A percentile compares a stretch with the other conserved stretches of the same genome.
Evolutionary conservation across 2,329 filamentous ascomycete genomes (phyloP).

Genomic region (Orbilia quercus): DNA sequence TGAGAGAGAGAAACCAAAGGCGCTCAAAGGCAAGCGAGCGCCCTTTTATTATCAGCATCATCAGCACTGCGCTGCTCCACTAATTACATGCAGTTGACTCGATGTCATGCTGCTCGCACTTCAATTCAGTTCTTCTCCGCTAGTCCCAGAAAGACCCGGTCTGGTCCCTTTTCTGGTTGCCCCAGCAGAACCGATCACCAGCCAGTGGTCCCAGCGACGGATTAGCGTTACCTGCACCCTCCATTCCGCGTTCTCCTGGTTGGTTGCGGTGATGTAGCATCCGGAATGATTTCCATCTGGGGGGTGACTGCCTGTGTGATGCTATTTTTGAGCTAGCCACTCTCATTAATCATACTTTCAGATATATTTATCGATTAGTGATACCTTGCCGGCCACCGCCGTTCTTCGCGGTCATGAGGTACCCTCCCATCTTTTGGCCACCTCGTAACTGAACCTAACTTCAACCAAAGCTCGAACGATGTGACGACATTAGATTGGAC

Average conservation of each 20-base stretch:
- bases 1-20: neutral
- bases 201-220: conserved; percentile 1
- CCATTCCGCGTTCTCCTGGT: conserved; percentile 21
- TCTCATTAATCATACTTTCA: too few relatives aligned
- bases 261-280: conserved; percentile 44
- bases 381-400: conserved; percentile 36
- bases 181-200: conserved; percentile 29
- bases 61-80: neutral
- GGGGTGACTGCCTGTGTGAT: conserved; percentile 24
- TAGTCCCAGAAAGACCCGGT: neutral
- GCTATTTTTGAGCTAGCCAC: conserved; percentile 43
- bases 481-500: conserved; percentile 37
- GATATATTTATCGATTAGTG: conserved; percentile 53
- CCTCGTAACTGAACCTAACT: neutral
- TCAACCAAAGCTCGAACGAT: conserved; percentile 20
- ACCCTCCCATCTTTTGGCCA: conserved; percentile 37
- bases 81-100: too few relatives aligned
- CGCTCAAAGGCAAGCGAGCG: neutral
- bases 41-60: conserved; percentile 7
- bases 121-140: neutral
- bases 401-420: conserved; percentile 38
- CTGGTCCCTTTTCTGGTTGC: neutral
- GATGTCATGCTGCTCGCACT: too few relatives aligned
- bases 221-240: conserved; percentile 34
- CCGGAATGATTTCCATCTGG: conserved; percentile 45